These are phyloP conservation scores for Pholiota conissans DNA, from an alignment of 768 basidiomycete genomes.

Conservation along the genomic window DNA sequence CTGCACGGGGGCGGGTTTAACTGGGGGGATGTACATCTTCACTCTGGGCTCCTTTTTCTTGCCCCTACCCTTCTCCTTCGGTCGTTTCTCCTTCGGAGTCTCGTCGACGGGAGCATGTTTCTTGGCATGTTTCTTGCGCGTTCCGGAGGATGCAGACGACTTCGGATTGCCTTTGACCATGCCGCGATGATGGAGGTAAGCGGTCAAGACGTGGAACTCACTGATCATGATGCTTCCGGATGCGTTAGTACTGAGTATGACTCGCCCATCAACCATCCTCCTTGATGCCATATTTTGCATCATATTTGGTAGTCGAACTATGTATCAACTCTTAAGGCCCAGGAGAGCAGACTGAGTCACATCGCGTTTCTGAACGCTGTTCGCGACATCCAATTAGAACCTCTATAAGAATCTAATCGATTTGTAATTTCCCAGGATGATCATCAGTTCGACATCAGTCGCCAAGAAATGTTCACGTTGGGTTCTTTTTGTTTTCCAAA, in stretches of 20 bases:
- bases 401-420: no score
- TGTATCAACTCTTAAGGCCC: no score
- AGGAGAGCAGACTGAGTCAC: no score
- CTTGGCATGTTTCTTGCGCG: constrained; percentile 91
- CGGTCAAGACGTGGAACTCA: constrained; percentile 2
- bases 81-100: constrained; percentile 43
- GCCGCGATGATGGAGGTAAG: constrained; percentile 4
- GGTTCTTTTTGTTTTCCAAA: no score
- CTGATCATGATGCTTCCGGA: constrained; percentile 1
- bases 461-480: no score
- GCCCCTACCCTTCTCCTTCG: constrained; percentile 50
- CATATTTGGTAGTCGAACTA: no score
- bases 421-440: no score
- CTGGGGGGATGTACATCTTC: constrained; percentile 87
- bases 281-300: no score
- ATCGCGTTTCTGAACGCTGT: no score
- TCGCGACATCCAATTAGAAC: no score
- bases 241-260: not conserved
- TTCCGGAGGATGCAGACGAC: constrained; percentile 81
- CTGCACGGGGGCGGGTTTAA: constrained; percentile 69
- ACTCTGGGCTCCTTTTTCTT: constrained; percentile 72
- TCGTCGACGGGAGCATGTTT: constrained; percentile 65
- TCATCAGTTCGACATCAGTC: no score
- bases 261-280: no score
- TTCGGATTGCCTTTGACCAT: constrained; percentile 52